phyloP scores from a whole-genome alignment of 768 basidiomycete species.

The Gloeopeniophorella convolvens region DNA sequence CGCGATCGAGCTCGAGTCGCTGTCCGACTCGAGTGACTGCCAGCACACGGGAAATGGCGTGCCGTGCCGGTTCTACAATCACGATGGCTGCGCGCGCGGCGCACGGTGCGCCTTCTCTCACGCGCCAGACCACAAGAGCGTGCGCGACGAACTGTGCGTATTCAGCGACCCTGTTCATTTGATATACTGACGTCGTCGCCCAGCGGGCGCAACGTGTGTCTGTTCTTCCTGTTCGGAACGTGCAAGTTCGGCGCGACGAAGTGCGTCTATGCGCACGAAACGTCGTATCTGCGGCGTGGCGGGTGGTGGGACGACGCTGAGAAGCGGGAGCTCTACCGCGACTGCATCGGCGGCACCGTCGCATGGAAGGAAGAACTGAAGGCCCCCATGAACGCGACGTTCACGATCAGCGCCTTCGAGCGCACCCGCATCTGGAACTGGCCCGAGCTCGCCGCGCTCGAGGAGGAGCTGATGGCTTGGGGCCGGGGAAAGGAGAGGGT shows the following conservation, averaged over 20 bases:
- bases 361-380: too few species aligned
- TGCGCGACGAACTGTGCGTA: constrained; percentile 48
- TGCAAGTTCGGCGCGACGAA: constrained; percentile 34
- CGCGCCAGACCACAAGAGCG: constrained; percentile 48
- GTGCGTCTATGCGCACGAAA: constrained; percentile 47
- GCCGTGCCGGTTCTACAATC: constrained; percentile 54
- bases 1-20: constrained; percentile 34
- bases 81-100: constrained; percentile 41
- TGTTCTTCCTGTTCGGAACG: constrained; percentile 33
- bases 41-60: constrained; percentile 44
- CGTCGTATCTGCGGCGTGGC: constrained; percentile 34
- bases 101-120: constrained; percentile 41
- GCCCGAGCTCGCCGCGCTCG: too few species aligned
- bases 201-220: constrained; percentile 50
- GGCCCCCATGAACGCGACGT: too few species aligned
- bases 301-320: constrained; percentile 40
- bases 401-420: too few species aligned
- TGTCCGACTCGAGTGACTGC: constrained; percentile 51
- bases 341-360: too few species aligned
- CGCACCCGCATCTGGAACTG: too few species aligned
- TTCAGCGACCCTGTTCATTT: not conserved
- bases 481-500: too few species aligned
- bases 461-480: too few species aligned
- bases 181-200: not conserved
- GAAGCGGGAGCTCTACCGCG: not conserved